Evolutionary conservation across 2,329 filamentous ascomycete species (phyloP).

Genomic region (Fonsecaea pedrosoi): DNA sequence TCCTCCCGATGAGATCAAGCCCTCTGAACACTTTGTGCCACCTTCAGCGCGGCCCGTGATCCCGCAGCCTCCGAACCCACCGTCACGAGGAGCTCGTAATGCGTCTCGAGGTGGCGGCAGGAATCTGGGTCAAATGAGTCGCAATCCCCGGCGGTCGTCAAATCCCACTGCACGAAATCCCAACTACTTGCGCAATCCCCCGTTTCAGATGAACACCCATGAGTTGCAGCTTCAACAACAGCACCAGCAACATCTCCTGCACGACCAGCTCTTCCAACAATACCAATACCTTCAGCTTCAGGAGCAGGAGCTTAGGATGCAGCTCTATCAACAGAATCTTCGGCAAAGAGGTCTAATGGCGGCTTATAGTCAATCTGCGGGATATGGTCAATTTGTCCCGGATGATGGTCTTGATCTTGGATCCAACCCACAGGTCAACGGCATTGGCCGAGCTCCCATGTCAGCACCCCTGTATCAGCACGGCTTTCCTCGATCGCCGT

Average conservation of each 20-base stretch:
- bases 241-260: slow-evolving; percentile 56
- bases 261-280: slow-evolving; percentile 58
- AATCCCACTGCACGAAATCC: slow-evolving; percentile 58
- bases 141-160: slow-evolving; percentile 62
- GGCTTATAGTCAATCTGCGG: slow-evolving; percentile 41
- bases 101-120: slow-evolving; percentile 56
- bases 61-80: slow-evolving; percentile 47
- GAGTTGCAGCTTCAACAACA: slow-evolving; percentile 51
- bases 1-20: slow-evolving; percentile 64
- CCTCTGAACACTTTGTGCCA: slow-evolving; percentile 43
- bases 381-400: slow-evolving; percentile 48
- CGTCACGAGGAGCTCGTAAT: slow-evolving; percentile 58
- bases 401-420: slow-evolving; percentile 34
- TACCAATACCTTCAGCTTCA: slow-evolving; percentile 59
- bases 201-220: slow-evolving; percentile 46
- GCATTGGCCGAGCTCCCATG: slow-evolving; percentile 37
- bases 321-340: slow-evolving; percentile 55
- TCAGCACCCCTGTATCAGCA: slow-evolving; percentile 42
- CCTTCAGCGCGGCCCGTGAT: slow-evolving; percentile 64
- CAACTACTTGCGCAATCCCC: slow-evolving; percentile 49
- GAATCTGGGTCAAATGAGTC: slow-evolving; percentile 56
- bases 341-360: slow-evolving; percentile 34
- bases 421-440: slow-evolving; percentile 30
- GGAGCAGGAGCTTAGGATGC: slow-evolving; percentile 57
- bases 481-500: slow-evolving; percentile 38